Evolutionary conservation across 2,329 filamentous ascomycete genomes (phyloP), one percentile per base, ranked within the genome.

Genomic region (Fusarium concolor): DNA sequence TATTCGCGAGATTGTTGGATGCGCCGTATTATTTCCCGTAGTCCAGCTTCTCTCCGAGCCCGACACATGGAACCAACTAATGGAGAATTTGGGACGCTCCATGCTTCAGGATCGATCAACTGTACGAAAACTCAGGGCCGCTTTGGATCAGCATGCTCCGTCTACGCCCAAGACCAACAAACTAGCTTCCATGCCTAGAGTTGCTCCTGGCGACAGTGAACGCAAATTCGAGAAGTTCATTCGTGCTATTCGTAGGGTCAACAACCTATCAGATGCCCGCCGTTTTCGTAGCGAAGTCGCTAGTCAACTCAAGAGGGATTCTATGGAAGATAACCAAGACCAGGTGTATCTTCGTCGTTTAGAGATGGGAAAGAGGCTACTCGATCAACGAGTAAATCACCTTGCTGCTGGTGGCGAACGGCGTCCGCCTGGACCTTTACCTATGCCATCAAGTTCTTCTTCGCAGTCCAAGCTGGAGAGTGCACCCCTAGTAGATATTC

Each of bases 11-110:
- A 90, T 99, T 63, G 88, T 97, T n/a, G 86, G 93, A 22, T 97
- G 96, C 78, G 93, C 93, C n/a, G 90, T 99, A 38, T 82, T 99
- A 37, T 90, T 89, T 41, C 96, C 96, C 1, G 82, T 96, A 22
- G 85, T 97, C 76, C 89, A 91, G 72, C 83, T 94, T 65, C 82
- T 99, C 18, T 88, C 92, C 7, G 95, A 99, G 71, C 94, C 96
- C 2, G 96, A 99, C 80, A 97, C 92, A 10, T 99, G 95, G 95
- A 98, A 99, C 74, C 94, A 97, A 78, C 80, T 97, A 62, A 93
- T 98, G 85, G 95, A 98, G 79, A 94, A 90, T 56, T 93, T 90
- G 79, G 92, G 94, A 18, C 90, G 92, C 49, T 91, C 91, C 26
- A 91, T 97, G 82, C 85, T 99, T 41, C 96, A 98, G 78, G 96